Conservation (phyloP, 192 early-diverging fungal species). For the Bifiguratus adelaidae region DNA sequence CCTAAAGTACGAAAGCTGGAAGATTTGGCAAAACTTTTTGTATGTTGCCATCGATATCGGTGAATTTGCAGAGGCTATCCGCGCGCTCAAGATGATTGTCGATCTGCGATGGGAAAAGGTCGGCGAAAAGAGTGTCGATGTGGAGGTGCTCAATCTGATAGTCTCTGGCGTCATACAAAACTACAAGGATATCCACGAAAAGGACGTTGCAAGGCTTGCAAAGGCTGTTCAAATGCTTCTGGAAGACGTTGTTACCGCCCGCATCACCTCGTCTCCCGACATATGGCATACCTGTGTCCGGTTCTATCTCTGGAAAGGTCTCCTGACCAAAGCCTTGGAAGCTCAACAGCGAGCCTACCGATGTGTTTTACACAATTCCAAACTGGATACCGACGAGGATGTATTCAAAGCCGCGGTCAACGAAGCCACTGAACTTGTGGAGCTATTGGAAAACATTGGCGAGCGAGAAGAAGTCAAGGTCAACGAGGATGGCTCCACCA, state of each 20-base stretch:
- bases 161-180: conserved; percentile 51
- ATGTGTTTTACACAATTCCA: conserved; percentile 63
- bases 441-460: conserved; percentile 72
- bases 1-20: conserved; percentile 70
- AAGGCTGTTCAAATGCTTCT: conserved; percentile 50
- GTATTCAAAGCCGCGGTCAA: conserved; percentile 66
- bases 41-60: conserved; percentile 65
- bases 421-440: conserved; percentile 61
- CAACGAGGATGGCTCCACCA: conserved; percentile 10
- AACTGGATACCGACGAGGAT: conserved; percentile 51
- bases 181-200: conserved; percentile 40
- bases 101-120: conserved; percentile 64
- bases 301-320: conserved; percentile 62
- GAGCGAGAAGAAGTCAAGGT: conserved; percentile 30
- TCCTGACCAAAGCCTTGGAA: conserved; percentile 62
- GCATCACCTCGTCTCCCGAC: conserved; percentile 59
- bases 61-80: conserved; percentile 74
- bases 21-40: conserved; percentile 93
- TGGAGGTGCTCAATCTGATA: conserved; percentile 67
- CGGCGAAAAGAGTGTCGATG: conserved; percentile 64
- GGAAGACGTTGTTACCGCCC: conserved; percentile 54
- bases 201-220: conserved; percentile 34
- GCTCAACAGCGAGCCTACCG: conserved; percentile 79
- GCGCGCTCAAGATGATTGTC: conserved; percentile 72
- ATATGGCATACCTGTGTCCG: conserved; percentile 70